Evolutionary conservation across 768 basidiomycete genomes (phyloP).

Genomic region (Lentinula raphanica): DNA sequence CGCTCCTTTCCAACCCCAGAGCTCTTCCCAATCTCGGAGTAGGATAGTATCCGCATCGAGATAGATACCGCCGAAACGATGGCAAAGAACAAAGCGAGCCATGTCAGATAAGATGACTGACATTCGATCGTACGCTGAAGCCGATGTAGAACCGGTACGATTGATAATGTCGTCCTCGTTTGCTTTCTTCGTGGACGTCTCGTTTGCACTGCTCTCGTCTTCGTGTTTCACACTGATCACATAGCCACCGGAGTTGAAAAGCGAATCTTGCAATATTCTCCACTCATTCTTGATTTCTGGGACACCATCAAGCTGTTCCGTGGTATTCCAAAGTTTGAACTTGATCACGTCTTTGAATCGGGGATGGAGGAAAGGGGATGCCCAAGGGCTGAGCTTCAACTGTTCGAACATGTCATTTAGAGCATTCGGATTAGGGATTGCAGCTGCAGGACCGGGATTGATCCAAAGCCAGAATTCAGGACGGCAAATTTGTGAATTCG

Average conservation of each 20-base stretch:
- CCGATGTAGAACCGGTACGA: conserved; percentile 85
- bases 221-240: conserved; percentile 56
- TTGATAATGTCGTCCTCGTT: conserved; percentile 56
- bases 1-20: conserved; percentile 92
- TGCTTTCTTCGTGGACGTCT: conserved; percentile 40
- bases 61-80: conserved; percentile 92
- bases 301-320: conserved; percentile 86
- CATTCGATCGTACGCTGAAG: conserved; percentile 81
- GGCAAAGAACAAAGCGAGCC: conserved; percentile 93
- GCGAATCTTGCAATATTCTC: conserved; percentile 60
- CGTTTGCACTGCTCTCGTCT: conserved; percentile 22
- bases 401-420: conserved; percentile 76
- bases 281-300: conserved; percentile 87
- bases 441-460: conserved; percentile 87
- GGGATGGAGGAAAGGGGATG: conserved; percentile 84
- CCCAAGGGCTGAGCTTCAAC: conserved; percentile 82
- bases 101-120: conserved; percentile 93
- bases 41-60: conserved; percentile 92
- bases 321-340: conserved; percentile 96
- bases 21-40: conserved; percentile 91
- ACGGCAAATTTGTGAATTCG: conserved; percentile 55
- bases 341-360: conserved; percentile 84
- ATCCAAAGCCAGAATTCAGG: conserved; percentile 97
- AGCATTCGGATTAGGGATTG: conserved; percentile 75
- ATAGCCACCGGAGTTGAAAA: conserved; percentile 87